These are phyloP conservation scores for Phytophthora podocarpi DNA, from an alignment of 352 stramenopile genomes.

Conservation along the genomic window DNA sequence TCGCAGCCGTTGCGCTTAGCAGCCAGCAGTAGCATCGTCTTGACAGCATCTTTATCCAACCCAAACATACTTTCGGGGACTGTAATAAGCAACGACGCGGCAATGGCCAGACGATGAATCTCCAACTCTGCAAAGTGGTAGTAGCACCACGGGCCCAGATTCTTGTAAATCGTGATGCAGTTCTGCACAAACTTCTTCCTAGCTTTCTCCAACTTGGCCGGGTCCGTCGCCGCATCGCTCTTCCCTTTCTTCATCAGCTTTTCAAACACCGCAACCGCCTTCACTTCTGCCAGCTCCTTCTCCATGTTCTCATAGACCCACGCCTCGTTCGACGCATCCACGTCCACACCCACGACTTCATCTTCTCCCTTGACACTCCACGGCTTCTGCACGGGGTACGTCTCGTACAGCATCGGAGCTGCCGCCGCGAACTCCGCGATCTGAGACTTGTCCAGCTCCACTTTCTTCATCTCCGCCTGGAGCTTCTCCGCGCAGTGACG, in stretches of 20 bases:
- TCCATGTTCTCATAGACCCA: slow-evolving; percentile 49
- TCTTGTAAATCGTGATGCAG: slow-evolving; percentile 64
- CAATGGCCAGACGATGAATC: slow-evolving; percentile 62
- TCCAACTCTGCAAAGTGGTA: slow-evolving; percentile 79
- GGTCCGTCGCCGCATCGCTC: slow-evolving; percentile 38
- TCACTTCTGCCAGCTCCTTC: slow-evolving; percentile 51
- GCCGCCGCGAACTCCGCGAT: slow-evolving; percentile 64
- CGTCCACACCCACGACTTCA: background rate
- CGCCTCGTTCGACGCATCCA: background rate
- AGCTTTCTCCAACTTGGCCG: slow-evolving; percentile 49
- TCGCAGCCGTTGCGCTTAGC: slow-evolving; percentile 46
- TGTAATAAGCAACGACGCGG: slow-evolving; percentile 54
- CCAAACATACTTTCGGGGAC: slow-evolving; percentile 65
- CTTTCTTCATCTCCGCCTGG: slow-evolving; percentile 70
- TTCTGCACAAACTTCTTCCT: slow-evolving; percentile 60
- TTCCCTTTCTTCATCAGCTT: slow-evolving; percentile 65
- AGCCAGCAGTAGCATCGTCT: slow-evolving; percentile 48
- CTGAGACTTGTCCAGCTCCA: slow-evolving; percentile 64
- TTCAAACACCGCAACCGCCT: slow-evolving; percentile 49
- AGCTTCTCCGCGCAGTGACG: slow-evolving; percentile 76
- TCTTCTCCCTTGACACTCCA: slow-evolving; percentile 31
- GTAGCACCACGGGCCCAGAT: slow-evolving; percentile 76
- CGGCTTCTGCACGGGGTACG: slow-evolving; percentile 47
- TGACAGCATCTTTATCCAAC: slow-evolving; percentile 57
- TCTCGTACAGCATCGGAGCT: slow-evolving; percentile 69